Evolutionary conservation across 1,284 basidiomycete species (phyloP).

Genomic region (Wallemia ichthyophaga): DNA sequence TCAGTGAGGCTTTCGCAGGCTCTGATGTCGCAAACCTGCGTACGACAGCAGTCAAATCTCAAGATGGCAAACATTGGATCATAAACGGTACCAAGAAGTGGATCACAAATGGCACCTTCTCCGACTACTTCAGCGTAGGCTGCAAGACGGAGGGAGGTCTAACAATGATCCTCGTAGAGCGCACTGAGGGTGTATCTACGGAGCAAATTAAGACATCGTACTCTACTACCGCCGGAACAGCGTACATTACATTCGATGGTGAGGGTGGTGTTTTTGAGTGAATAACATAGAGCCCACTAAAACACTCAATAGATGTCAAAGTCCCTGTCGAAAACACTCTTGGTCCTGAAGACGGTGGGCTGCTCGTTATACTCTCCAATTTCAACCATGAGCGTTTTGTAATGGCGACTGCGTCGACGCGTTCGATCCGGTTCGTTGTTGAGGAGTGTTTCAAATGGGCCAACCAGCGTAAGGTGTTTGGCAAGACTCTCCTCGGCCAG

Average conservation of each 20-base stretch:
- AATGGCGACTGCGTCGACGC: neutral
- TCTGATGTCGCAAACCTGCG: constrained; percentile 58
- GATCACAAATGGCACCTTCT: constrained; percentile 57
- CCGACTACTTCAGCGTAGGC: constrained; percentile 25
- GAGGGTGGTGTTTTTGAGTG: neutral
- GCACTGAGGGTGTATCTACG: constrained; percentile 47
- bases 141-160: constrained; percentile 33
- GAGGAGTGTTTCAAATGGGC: constrained; percentile 23
- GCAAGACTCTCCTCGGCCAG: constrained; percentile 49
- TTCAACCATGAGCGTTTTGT: constrained; percentile 10
- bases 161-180: constrained; percentile 51
- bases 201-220: constrained; percentile 60
- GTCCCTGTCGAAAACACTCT: constrained; percentile 64
- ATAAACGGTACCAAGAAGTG: constrained; percentile 69
- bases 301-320: constrained; percentile 23
- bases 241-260: constrained; percentile 54
- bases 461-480: constrained; percentile 50
- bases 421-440: neutral
- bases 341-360: constrained; percentile 48
- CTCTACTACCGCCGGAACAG: constrained; percentile 39
- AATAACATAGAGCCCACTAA: neutral
- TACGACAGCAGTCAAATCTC: constrained; percentile 48
- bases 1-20: constrained; percentile 71
- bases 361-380: constrained; percentile 31
- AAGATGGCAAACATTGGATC: constrained; percentile 53